These are phyloP conservation scores for Remersonia thermophila DNA, from an alignment of 2,329 filamentous ascomycete species.

Conservation along the genomic window DNA sequence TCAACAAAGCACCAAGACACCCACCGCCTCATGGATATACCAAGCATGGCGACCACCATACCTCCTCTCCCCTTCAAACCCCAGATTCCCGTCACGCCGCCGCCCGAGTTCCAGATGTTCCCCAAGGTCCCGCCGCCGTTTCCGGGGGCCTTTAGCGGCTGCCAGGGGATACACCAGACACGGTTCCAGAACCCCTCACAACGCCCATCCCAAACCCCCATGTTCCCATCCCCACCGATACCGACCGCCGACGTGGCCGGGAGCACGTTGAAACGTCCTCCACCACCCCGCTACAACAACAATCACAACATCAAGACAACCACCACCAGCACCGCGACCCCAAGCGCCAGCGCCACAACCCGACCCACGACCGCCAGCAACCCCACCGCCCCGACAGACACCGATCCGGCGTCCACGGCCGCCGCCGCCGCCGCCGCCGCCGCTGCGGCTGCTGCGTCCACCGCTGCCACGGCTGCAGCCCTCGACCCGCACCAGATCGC, in stretches of 20 bases:
- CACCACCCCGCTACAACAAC: neutral
- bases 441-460: slow-evolving; percentile 1
- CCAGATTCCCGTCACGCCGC: slow-evolving; percentile 28
- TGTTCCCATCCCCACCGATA: neutral
- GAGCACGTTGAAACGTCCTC: too few species aligned
- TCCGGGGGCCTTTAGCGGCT: slow-evolving; percentile 7
- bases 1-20: too few species aligned
- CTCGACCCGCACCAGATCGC: slow-evolving; percentile 31
- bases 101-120: slow-evolving; percentile 27
- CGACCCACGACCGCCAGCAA: slow-evolving; percentile 1
- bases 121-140: slow-evolving; percentile 13
- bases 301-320: neutral
- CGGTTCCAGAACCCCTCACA: neutral
- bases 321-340: neutral
- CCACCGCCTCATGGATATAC: neutral
- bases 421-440: neutral
- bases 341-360: slow-evolving; percentile 1
- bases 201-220: neutral
- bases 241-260: too few species aligned
- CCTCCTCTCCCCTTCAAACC: slow-evolving; percentile 21
- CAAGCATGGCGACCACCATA: slow-evolving; percentile 18
- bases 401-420: neutral
- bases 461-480: slow-evolving; percentile 5
- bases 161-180: slow-evolving; percentile 1
- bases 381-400: neutral